Conservation (phyloP, 1,139 yeast genomes). For the Candida sanyaensis region DNA sequence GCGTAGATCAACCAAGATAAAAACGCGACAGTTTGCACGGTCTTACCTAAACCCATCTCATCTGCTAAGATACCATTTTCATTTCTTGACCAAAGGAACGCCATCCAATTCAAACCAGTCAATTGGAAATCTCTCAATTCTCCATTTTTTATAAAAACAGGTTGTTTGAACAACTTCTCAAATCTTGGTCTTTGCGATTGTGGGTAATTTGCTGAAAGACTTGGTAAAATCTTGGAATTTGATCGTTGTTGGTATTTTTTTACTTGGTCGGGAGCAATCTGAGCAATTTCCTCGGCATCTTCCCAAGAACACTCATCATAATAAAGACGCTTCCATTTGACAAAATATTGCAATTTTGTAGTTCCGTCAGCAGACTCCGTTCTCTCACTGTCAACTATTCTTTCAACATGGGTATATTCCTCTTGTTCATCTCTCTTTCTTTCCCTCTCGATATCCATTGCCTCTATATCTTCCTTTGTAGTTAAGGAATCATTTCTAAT, state of each 20-base stretch:
- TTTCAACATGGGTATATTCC: slow-evolving; percentile 83
- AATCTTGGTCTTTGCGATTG: slow-evolving; percentile 76
- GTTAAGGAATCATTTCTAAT: slow-evolving; percentile 77
- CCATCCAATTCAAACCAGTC: slow-evolving; percentile 99
- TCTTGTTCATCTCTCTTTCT: slow-evolving; percentile 80
- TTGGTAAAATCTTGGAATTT: slow-evolving; percentile 83
- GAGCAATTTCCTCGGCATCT: slow-evolving; percentile 83
- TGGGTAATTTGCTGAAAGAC: slow-evolving; percentile 76
- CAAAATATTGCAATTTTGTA: slow-evolving; percentile 74
- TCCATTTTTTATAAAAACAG: slow-evolving; percentile 87
- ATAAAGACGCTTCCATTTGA: slow-evolving; percentile 91
- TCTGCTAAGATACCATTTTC: slow-evolving; percentile 98
- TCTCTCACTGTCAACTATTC: slow-evolving; percentile 87
- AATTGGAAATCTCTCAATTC: slow-evolving; percentile 95
- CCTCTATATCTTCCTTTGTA: slow-evolving; percentile 87
- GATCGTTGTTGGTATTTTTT: slow-evolving; percentile 78
- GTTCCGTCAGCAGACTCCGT: slow-evolving; percentile 54
- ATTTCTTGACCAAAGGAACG: slow-evolving; percentile 95
- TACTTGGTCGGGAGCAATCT: slow-evolving; percentile 82
- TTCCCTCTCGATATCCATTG: slow-evolving; percentile 89
- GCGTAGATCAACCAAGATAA: slow-evolving; percentile 93
- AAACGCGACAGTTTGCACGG: slow-evolving; percentile 95
- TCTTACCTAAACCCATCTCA: slow-evolving; percentile 99
- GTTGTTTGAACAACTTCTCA: slow-evolving; percentile 85
- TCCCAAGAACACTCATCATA: slow-evolving; percentile 99